These are phyloP conservation scores for carrot (Daucus carota) DNA, from an alignment of 129 eudicot genomes.

Conservation along the genomic window DNA sequence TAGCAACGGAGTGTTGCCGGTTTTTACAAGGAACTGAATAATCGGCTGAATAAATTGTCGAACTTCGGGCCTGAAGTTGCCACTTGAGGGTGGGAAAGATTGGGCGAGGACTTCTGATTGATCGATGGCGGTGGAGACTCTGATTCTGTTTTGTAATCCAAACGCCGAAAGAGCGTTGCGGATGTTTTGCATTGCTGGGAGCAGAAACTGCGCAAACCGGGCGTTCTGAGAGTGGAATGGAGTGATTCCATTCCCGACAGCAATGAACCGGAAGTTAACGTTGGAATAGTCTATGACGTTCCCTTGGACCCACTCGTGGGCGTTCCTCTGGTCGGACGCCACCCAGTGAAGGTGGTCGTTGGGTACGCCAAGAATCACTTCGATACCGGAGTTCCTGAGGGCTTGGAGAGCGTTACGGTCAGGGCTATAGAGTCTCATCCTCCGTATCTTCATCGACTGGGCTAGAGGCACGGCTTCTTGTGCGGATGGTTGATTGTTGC, in stretches of 20 bases:
- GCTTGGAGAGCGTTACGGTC: slow-evolving; percentile 26
- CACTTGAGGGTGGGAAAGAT: slow-evolving; percentile 30
- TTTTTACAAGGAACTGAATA: slow-evolving; percentile 9
- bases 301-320: slow-evolving; percentile 41
- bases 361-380: slow-evolving; percentile 44
- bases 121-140: slow-evolving; percentile 29
- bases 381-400: slow-evolving; percentile 39
- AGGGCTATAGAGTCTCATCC: background rate
- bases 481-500: background rate
- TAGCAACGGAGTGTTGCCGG: background rate
- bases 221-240: slow-evolving; percentile 13
- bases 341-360: slow-evolving; percentile 23
- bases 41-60: slow-evolving; percentile 17
- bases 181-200: slow-evolving; percentile 33
- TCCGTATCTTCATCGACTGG: background rate
- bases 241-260: slow-evolving; percentile 50
- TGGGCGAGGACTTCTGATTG: background rate
- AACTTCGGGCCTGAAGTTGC: slow-evolving; percentile 11
- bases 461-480: background rate
- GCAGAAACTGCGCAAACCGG: slow-evolving; percentile 15
- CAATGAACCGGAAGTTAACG: slow-evolving; percentile 39
- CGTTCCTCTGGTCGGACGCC: slow-evolving; percentile 20
- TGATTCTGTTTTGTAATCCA: slow-evolving; percentile 16
- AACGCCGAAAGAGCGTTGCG: slow-evolving; percentile 14
- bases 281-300: slow-evolving; percentile 30